phyloP scores from a whole-genome alignment of 768 basidiomycete genomes.

The Naganishia vishniacii region DNA sequence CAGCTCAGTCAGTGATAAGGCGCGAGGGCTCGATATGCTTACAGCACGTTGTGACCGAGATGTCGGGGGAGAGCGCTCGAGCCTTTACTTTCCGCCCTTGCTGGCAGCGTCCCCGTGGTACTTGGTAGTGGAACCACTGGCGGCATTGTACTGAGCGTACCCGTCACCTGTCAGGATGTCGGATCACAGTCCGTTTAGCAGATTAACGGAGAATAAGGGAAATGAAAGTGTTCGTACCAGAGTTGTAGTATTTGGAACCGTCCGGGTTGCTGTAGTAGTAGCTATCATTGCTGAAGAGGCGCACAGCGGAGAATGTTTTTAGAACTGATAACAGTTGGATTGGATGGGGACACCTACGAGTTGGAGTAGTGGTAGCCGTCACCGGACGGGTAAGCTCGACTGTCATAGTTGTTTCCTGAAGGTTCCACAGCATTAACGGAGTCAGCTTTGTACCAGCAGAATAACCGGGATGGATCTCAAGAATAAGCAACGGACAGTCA shows the following conservation, averaged over 20 bases:
- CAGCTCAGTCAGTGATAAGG: no score
- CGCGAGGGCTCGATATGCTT: no score
- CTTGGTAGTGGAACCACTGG: constrained; percentile 12
- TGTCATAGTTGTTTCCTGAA: constrained; percentile 14
- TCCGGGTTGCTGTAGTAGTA: constrained; percentile 20
- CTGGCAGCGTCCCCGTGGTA: constrained; percentile 12
- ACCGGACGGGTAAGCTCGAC: constrained; percentile 14
- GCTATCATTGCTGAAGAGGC: background rate
- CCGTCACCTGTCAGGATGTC: background rate
- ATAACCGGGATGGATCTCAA: background rate
- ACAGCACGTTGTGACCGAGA: no score
- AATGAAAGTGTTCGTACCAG: constrained; percentile 1
- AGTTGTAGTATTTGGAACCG: constrained; percentile 20
- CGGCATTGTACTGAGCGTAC: constrained; percentile 10
- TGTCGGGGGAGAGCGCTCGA: background rate
- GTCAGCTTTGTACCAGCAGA: background rate
- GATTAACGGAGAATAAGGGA: background rate
- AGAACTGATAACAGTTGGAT: no score
- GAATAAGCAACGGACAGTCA: background rate
- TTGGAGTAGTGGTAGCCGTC: constrained; percentile 19
- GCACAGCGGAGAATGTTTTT: background rate
- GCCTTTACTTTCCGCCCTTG: constrained; percentile 7
- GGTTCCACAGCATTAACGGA: background rate
- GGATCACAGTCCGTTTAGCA: background rate
- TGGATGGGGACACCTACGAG: background rate